Evolutionary conservation across 148 eudicot species (phyloP), one percentile per base, ranked within the genome.

Genomic region (Silene uniflora): DNA sequence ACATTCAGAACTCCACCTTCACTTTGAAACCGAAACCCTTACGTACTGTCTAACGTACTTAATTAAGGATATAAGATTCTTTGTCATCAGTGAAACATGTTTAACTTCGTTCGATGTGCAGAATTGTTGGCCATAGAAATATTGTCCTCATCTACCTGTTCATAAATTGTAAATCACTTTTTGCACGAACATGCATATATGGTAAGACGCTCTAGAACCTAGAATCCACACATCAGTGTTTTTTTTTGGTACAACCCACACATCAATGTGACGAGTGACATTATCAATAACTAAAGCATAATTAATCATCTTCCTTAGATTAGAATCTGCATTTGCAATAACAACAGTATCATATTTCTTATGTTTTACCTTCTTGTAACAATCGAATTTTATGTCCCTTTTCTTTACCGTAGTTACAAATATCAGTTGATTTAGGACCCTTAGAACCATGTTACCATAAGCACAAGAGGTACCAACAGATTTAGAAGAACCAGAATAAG

Each of bases 31-130:
- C 2, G 1, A 19, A 47, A 75, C 3, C 78, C 22, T 63, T 75
- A n/a, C n/a, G n/a, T 75, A 6, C 13, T 25, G 8, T 75, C 71
- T 7, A 75, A 14, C 4, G 16, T 0, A 75, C 62, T 66, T 66
- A 29, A 1, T 29, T 1, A 75, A 14, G 8, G 78, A 64, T 49
- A 75, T 75, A 58, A 75, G 25, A 65, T 65, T 67, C 46, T 75
- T 66, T 4, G n/a, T 75, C 62, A 66, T 35, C 6, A 12, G 4
- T 10, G 47, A 23, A 75, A 66, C 62, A 25, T 52, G 44, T 1
- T 2, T 75, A 54, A 49, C 49, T 7, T 67, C 21, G 14, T 65
- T 67, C 1, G 52, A 49, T 3, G 78, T 66, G 17, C 7, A 25
- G 6, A 75, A 46, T 11, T 44, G 42, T 35, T 35, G 42, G 42